phyloP scores from a whole-genome alignment of 2,329 filamentous ascomycete species.

The Microdochium trichocladiopsis region DNA sequence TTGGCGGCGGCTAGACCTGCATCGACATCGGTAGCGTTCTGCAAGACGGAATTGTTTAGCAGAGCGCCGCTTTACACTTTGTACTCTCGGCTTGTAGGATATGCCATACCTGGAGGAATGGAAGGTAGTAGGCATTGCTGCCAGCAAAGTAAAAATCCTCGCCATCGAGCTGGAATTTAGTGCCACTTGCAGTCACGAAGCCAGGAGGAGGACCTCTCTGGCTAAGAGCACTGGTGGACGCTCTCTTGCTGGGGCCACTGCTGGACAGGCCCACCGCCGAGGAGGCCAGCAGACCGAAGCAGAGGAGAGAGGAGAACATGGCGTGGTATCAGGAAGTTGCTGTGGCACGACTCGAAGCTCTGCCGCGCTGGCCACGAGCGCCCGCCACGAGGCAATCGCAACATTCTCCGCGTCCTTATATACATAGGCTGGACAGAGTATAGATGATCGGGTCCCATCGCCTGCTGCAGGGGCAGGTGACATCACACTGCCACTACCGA shows the following conservation, averaged over 20 bases:
- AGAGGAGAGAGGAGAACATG: not conserved
- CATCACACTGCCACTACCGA: too few relatives aligned
- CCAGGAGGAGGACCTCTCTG: slow-evolving; percentile 12
- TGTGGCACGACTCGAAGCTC: too few relatives aligned
- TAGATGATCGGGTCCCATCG: too few relatives aligned
- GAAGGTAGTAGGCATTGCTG: slow-evolving; percentile 50
- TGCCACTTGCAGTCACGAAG: slow-evolving; percentile 41
- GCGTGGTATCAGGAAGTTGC: not conserved
- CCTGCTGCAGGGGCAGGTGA: too few relatives aligned
- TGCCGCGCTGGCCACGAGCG: too few relatives aligned
- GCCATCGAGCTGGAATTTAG: slow-evolving; percentile 45
- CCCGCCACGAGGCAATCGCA: too few relatives aligned
- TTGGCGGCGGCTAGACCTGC: slow-evolving; percentile 35
- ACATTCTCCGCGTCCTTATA: too few relatives aligned
- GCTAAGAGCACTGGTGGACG: not conserved
- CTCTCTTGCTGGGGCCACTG: not conserved
- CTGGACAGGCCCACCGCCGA: not conserved
- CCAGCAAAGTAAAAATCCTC: slow-evolving; percentile 50
- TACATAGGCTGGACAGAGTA: too few relatives aligned
- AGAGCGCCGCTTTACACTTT: not conserved
- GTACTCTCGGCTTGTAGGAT: not conserved
- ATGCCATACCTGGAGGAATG: slow-evolving; percentile 39
- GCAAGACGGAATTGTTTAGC: slow-evolving; percentile 19
- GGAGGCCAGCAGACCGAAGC: not conserved
- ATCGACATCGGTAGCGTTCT: slow-evolving; percentile 28